Evolutionary conservation across 306 rosid genomes (phyloP).

Genomic region (Lathyrus oleraceus): DNA sequence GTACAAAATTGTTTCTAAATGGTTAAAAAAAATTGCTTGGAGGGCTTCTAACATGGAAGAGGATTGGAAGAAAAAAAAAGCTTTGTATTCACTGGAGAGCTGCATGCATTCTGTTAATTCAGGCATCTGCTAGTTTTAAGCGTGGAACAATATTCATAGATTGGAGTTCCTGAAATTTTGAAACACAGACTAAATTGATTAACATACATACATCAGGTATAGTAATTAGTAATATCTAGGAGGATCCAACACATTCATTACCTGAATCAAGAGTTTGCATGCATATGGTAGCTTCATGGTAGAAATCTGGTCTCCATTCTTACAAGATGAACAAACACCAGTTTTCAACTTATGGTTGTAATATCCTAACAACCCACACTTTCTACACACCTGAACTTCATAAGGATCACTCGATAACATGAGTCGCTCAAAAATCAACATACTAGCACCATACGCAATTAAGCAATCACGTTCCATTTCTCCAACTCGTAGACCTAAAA

Average conservation of each 20-base stretch:
- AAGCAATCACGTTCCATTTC: slow-evolving; percentile 98
- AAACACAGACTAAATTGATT: slow-evolving; percentile 17
- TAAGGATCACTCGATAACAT: slow-evolving; percentile 93
- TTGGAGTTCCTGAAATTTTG: slow-evolving; percentile 77
- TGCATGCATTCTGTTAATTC: slow-evolving; percentile 3
- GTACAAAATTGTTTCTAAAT: not conserved
- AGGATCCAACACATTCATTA: slow-evolving; percentile 34
- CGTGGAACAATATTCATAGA: slow-evolving; percentile 93
- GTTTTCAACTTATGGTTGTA: slow-evolving; percentile 77
- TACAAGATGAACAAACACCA: slow-evolving; percentile 83
- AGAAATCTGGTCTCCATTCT: slow-evolving; percentile 79
- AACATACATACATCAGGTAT: not conserved
- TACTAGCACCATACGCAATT: slow-evolving; percentile 98
- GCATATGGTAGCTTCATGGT: slow-evolving; percentile 92
- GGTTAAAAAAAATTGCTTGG: not conserved
- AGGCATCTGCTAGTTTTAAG: slow-evolving; percentile 68
- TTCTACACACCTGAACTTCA: slow-evolving; percentile 85
- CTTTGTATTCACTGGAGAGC: not conserved
- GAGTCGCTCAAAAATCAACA: slow-evolving; percentile 83
- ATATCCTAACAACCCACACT: slow-evolving; percentile 87
- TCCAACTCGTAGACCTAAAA: slow-evolving; percentile 86
- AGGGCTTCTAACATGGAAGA: not conserved
- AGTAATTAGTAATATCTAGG: not conserved
- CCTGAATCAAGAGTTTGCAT: slow-evolving; percentile 96
- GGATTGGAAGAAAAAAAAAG: too few relatives aligned